Evolutionary conservation across 2,329 filamentous ascomycete genomes (phyloP).

Genomic region (Fusarium compactum): DNA sequence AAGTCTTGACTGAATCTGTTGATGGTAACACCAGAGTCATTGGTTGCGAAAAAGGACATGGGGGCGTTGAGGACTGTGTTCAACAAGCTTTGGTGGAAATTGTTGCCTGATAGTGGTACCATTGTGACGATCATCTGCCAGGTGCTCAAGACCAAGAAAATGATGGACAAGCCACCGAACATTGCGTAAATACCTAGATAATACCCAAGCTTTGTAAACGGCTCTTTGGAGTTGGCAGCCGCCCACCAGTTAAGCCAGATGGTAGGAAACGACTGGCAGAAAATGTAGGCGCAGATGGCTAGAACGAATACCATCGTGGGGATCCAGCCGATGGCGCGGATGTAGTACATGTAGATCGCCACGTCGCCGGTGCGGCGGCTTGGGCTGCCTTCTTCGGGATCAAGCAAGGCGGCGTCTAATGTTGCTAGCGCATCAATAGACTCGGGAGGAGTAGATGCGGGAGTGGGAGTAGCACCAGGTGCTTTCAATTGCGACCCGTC

Average conservation of each 20-base stretch:
- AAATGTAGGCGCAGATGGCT: conserved; percentile 43
- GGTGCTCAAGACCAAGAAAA: conserved; percentile 36
- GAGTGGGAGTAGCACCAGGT: accelerated
- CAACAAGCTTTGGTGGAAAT: conserved; percentile 39
- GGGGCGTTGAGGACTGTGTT: conserved; percentile 47
- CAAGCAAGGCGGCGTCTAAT: conserved; percentile 7
- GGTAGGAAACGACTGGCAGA: conserved; percentile 46
- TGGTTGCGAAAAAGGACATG: conserved; percentile 52
- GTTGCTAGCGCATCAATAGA: background rate
- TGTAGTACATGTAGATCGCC: conserved; percentile 46
- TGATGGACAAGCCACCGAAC: conserved; percentile 32
- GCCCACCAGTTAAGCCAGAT: conserved; percentile 48
- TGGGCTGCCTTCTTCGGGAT: conserved; percentile 11
- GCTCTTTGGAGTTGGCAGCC: conserved; percentile 33
- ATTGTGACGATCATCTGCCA: conserved; percentile 47
- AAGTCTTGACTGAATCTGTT: conserved; percentile 58
- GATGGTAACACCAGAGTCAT: conserved; percentile 52
- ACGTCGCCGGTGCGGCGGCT: conserved; percentile 36
- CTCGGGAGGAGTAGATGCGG: background rate
- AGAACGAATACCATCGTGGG: conserved; percentile 36
- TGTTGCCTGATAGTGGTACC: conserved; percentile 41
- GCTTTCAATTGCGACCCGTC: conserved; percentile 1
- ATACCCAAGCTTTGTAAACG: conserved; percentile 36
- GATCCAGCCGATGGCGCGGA: conserved; percentile 45
- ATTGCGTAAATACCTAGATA: conserved; percentile 43